A percentile compares a stretch with the other conserved stretches of the same genome.
phyloP scores from a whole-genome alignment of 495 filamentous ascomycete species.

The Aspergillus leporis region DNA sequence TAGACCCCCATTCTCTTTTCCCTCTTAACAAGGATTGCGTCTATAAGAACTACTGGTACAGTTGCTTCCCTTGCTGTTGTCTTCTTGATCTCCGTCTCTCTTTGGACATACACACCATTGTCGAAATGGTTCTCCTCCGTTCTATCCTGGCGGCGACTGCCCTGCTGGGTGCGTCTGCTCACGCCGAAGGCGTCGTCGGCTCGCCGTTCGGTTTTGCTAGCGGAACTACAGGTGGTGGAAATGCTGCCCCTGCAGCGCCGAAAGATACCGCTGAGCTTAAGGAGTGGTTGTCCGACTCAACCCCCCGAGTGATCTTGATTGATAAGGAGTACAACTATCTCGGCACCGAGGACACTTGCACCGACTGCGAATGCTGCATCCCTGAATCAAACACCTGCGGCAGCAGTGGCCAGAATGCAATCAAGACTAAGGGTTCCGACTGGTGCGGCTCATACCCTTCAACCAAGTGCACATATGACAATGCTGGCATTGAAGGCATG shows the following conservation, averaged over 20 bases:
- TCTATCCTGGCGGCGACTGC: constrained; percentile 23
- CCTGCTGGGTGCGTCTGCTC: constrained; percentile 23
- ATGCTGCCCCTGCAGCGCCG: constrained; percentile 44
- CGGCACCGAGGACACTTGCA: constrained; percentile 40
- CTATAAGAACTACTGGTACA: constrained; percentile 21
- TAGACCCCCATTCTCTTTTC: neutral
- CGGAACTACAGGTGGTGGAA: constrained; percentile 51
- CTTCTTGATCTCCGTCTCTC: neutral
- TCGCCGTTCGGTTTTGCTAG: constrained; percentile 48
- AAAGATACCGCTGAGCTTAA: constrained; percentile 38
- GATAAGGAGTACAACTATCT: constrained; percentile 49
- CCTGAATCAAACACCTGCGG: constrained; percentile 29
- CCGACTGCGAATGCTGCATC: constrained; percentile 36
- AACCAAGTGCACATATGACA: constrained; percentile 37
- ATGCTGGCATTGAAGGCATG: constrained; percentile 35
- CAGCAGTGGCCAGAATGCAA: constrained; percentile 30
- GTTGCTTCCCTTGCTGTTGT: constrained; percentile 17
- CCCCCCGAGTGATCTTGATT: constrained; percentile 49
- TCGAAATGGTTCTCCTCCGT: constrained; percentile 23
- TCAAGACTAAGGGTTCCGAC: constrained; percentile 26
- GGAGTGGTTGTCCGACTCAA: constrained; percentile 36
- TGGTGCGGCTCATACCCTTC: constrained; percentile 33
- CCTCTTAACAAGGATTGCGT: constrained; percentile 14
- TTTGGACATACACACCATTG: constrained; percentile 1
- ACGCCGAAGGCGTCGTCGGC: constrained; percentile 34